Percentiles rank a stretch among this genome's conserved stretches.
phyloP scores from a whole-genome alignment of 805 yeast genomes.

The Blastobotrys peoriensis region DNA sequence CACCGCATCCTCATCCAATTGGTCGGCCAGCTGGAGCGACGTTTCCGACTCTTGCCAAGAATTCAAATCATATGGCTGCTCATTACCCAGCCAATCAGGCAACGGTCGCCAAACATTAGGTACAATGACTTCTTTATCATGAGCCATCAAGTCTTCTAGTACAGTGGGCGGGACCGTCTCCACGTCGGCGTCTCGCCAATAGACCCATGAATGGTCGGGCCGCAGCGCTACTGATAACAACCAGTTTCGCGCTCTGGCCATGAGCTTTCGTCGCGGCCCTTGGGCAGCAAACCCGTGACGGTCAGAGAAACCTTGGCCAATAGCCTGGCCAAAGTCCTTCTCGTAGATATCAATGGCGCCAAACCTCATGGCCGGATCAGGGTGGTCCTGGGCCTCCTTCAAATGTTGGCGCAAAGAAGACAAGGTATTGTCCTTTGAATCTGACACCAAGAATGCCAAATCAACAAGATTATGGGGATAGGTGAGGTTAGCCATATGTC shows the following conservation, averaged over 20 bases:
- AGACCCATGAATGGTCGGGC: constrained; percentile 95
- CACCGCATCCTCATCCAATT: constrained; percentile 86
- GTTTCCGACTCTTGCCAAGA: constrained; percentile 91
- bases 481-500: constrained; percentile 70
- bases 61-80: constrained; percentile 93
- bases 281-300: constrained; percentile 97
- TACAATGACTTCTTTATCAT: constrained; percentile 84
- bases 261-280: constrained; percentile 89
- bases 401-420: constrained; percentile 54
- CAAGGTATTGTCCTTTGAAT: constrained; percentile 84
- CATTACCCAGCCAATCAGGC: constrained; percentile 83
- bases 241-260: constrained; percentile 98
- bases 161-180: constrained; percentile 81
- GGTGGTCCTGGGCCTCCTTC: constrained; percentile 56
- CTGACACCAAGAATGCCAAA: constrained; percentile 79
- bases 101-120: constrained; percentile 98
- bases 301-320: constrained; percentile 92
- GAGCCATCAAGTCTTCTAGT: constrained; percentile 88
- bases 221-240: constrained; percentile 76
- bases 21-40: constrained; percentile 43
- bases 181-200: constrained; percentile 98
- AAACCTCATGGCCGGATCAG: constrained; percentile 56
- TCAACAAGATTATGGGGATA: constrained; percentile 87
- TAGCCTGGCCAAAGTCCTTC: constrained; percentile 89
- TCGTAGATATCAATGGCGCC: constrained; percentile 82